phyloP scores from a whole-genome alignment of 164 flowering plant genomes.

The Nymphaea colorata region DNA sequence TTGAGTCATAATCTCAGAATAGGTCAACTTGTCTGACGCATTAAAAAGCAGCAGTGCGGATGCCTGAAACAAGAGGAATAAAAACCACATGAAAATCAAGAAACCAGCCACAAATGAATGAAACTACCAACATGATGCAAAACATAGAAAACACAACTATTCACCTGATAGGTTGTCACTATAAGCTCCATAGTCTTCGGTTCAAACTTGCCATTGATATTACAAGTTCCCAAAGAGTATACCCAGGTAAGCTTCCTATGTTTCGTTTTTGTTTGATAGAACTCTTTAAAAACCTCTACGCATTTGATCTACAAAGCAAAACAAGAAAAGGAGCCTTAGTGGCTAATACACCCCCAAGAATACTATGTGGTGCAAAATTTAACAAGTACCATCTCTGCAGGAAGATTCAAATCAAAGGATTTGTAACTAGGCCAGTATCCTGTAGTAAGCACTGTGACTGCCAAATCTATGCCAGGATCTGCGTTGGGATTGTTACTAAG shows the following conservation, averaged over 20 bases:
- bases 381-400: constrained; percentile 64
- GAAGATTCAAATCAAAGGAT: constrained; percentile 78
- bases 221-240: constrained; percentile 81
- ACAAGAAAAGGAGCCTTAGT: neutral
- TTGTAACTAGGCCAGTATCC: constrained; percentile 97
- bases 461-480: constrained; percentile 81
- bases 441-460: constrained; percentile 84
- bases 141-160: neutral
- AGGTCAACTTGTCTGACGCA: constrained; percentile 53
- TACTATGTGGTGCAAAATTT: neutral
- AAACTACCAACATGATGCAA: neutral
- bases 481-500: constrained; percentile 38
- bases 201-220: constrained; percentile 72
- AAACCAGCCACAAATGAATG: neutral
- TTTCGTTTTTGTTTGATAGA: constrained; percentile 76
- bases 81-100: constrained; percentile 1
- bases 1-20: constrained; percentile 68
- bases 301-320: constrained; percentile 44
- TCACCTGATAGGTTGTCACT: constrained; percentile 85
- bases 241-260: constrained; percentile 92
- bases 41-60: constrained; percentile 73
- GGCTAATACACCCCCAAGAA: neutral
- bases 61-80: constrained; percentile 31
- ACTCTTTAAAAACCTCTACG: constrained; percentile 78
- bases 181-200: constrained; percentile 70